Evolutionary conservation across 352 stramenopile species (phyloP), one percentile per base, ranked within the genome.

Genomic region (Pelagophyceae sp.): DNA sequence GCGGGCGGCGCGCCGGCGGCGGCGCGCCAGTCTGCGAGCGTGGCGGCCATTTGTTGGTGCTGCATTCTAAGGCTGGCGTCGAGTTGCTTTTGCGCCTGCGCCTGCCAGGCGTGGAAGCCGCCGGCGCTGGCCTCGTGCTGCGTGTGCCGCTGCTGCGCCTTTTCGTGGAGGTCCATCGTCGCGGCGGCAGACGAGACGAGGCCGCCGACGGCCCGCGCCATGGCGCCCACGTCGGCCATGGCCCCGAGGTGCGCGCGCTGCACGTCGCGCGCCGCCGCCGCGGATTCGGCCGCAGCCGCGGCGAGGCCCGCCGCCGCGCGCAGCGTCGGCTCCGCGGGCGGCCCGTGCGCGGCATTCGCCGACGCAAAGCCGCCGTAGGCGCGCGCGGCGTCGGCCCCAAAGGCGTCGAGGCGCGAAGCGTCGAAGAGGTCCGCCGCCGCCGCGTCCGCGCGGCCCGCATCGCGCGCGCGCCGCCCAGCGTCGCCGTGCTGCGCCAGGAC

Each of bases 191-290:
- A 40, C 35, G 6, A 33, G 17, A 74, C 67, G 20, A 74, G 38
- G 33, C 67, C 67, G 29, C 5, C 17, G 17, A 74, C 67, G 15
- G 67, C 67, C 35, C 67, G 67, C 0, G 67, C 67, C 67, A 74
- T 74, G 35, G 38, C 37, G 67, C 67, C 67, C 17, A 74, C 27
- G 67, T 74, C 67, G 23, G 2, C 33, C 20, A 74, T 74, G 35
- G 38, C 67, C 67, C 15, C 0, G 2, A 54, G 2, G 5, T 50
- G 38, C 15, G 67, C 67, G 15, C 38, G 33, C 67, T 35, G n/a
- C 61, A 15, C 1, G 3, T 71, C 61, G 61, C 29, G 15, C 15
- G 61, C 61, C n/a, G n/a, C 31, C n/a, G 27, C n/a, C 61, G 61
- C 61, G n/a, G 17, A 33, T 1, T 17, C 61, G 6, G 27, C 11